Conservation (phyloP, 208 protist species). For the Crithidia bombi region DNA sequence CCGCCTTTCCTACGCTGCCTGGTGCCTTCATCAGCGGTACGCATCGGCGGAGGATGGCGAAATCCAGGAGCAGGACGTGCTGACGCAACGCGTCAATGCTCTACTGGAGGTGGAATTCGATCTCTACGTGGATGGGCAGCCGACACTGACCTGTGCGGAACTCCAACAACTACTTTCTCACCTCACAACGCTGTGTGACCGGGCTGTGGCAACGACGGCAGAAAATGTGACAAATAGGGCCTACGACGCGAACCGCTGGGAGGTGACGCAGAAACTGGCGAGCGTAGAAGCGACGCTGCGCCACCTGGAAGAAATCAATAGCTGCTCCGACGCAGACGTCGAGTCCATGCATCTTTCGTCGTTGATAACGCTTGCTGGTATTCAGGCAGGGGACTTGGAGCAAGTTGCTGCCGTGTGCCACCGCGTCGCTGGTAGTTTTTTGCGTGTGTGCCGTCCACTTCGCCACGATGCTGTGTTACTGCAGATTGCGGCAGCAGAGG, state of each 20-base stretch:
- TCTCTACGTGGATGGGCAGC: constrained; percentile 20
- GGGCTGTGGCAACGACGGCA: too few species aligned
- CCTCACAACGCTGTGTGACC: too few species aligned
- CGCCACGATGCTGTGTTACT: constrained; percentile 7
- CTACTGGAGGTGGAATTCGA: constrained; percentile 43
- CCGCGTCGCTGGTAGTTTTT: not conserved
- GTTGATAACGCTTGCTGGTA: not conserved
- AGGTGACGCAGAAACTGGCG: constrained; percentile 10
- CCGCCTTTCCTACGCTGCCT: constrained; percentile 21
- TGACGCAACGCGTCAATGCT: constrained; percentile 7
- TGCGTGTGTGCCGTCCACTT: not conserved
- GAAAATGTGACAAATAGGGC: too few species aligned
- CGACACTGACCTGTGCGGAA: constrained; percentile 17
- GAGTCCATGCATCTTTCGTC: constrained; percentile 6
- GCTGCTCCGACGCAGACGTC: not conserved
- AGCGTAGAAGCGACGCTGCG: constrained; percentile 26
- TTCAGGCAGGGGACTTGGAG: constrained; percentile 21
- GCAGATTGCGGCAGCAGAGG: constrained; percentile 9
- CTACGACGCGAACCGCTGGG: too few species aligned
- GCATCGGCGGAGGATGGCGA: not conserved
- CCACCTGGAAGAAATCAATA: not conserved
- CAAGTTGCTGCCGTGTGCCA: constrained; percentile 21
- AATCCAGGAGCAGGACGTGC: not conserved
- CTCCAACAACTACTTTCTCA: constrained; percentile 8
- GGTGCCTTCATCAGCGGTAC: constrained; percentile 6